Evolutionary conservation across 495 filamentous ascomycete genomes (phyloP).

Genomic region (Poronia punctata): DNA sequence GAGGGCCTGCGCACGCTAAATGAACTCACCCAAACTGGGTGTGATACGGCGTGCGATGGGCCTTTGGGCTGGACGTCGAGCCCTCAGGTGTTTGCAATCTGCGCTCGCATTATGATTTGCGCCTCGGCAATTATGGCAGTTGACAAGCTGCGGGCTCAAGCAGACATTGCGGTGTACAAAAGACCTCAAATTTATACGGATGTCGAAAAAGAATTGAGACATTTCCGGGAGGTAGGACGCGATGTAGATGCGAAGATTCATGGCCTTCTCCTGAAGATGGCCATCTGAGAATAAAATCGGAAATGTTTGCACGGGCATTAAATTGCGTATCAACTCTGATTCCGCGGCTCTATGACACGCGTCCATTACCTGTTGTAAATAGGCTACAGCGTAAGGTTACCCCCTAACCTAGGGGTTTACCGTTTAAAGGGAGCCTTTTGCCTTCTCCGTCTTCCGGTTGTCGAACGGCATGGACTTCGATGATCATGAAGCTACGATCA

Average conservation of each 20-base stretch:
- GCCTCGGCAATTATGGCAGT: conserved; percentile 29
- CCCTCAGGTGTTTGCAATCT: conserved; percentile 62
- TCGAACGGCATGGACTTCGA: too few species aligned
- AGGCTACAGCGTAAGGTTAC: too few species aligned
- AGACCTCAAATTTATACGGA: conserved; percentile 1
- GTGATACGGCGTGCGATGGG: conserved; percentile 44
- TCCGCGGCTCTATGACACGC: too few species aligned
- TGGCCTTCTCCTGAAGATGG: conserved; percentile 30
- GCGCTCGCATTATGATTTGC: conserved; percentile 49
- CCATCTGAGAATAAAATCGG: neutral
- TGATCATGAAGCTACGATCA: too few species aligned
- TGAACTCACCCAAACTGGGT: conserved; percentile 27
- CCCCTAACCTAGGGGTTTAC: too few species aligned
- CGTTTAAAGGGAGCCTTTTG: too few species aligned
- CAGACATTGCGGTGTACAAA: neutral
- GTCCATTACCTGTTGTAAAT: too few species aligned
- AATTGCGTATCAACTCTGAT: too few species aligned
- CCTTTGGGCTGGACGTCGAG: conserved; percentile 67
- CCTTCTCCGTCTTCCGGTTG: too few species aligned
- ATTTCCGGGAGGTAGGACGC: conserved; percentile 21
- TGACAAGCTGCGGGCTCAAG: neutral
- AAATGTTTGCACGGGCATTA: too few species aligned
- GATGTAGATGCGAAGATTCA: conserved; percentile 18
- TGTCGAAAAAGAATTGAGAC: conserved; percentile 19
- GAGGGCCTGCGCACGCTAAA: conserved; percentile 48